Evolutionary conservation across 2,329 filamentous ascomycete species (phyloP).

Genomic region (Phyllosticta citriasiana): DNA sequence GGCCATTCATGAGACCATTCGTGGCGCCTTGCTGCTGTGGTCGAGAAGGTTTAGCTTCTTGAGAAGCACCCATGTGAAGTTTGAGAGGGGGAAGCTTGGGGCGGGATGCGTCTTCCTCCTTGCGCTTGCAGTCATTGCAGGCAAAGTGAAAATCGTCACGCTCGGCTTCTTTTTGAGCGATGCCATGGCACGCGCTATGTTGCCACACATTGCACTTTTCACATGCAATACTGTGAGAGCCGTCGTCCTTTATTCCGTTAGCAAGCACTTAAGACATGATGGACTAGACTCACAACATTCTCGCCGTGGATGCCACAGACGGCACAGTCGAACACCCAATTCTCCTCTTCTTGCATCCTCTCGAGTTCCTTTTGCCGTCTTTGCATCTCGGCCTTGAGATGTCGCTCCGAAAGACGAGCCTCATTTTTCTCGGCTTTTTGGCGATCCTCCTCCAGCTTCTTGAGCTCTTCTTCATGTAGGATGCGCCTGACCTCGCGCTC

Average conservation of each 20-base stretch:
- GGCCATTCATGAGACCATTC: conserved; percentile 30
- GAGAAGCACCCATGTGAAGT: conserved; percentile 43
- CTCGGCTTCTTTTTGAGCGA: conserved; percentile 70
- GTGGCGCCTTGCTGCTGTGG: conserved; percentile 14
- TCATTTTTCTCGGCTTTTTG: conserved; percentile 39
- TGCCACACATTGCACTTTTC: conserved; percentile 95
- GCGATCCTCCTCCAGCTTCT: conserved; percentile 67
- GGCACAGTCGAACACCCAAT: conserved; percentile 90
- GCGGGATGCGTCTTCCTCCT: conserved; percentile 48
- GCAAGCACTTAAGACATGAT: conserved; percentile 8
- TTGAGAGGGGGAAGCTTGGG: conserved; percentile 55
- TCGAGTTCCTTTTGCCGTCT: conserved; percentile 67
- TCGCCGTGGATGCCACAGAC: conserved; percentile 83
- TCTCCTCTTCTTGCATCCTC: conserved; percentile 62
- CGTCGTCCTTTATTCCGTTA: conserved; percentile 57
- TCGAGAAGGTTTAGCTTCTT: conserved; percentile 18
- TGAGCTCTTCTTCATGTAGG: conserved; percentile 75
- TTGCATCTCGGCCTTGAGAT: conserved; percentile 73
- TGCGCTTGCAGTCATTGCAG: conserved; percentile 63
- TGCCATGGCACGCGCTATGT: conserved; percentile 82
- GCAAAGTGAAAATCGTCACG: conserved; percentile 79
- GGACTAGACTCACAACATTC: conserved; percentile 44
- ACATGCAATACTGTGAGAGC: conserved; percentile 85
- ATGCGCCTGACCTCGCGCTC: conserved; percentile 77
- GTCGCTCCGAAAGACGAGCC: conserved; percentile 63